Evolutionary conservation across 805 yeast genomes (phyloP).

Genomic region (Teunomyces aglyptinius): DNA sequence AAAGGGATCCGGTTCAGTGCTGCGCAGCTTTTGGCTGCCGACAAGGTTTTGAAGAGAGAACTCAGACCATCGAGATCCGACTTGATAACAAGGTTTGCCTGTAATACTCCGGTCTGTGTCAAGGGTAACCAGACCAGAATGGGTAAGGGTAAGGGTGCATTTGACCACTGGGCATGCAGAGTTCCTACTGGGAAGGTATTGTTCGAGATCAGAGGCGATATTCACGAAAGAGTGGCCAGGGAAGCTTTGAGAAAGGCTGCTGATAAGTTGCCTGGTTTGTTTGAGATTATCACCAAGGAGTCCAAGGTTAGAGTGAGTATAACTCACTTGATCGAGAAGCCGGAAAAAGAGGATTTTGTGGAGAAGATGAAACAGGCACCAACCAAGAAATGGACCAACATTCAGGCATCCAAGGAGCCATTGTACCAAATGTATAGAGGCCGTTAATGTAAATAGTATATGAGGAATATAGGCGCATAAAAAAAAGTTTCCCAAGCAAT

Average conservation of each 20-base stretch:
- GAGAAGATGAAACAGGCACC: slow-evolving; percentile 59
- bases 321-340: slow-evolving; percentile 48
- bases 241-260: slow-evolving; percentile 90
- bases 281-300: slow-evolving; percentile 72
- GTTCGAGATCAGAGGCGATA: slow-evolving; percentile 76
- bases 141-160: slow-evolving; percentile 99
- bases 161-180: slow-evolving; percentile 95
- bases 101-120: slow-evolving; percentile 86
- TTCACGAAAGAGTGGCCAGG: slow-evolving; percentile 87
- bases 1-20: slow-evolving; percentile 87
- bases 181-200: slow-evolving; percentile 93
- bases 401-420: slow-evolving; percentile 48
- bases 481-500: background rate
- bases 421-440: slow-evolving; percentile 61
- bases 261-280: slow-evolving; percentile 87
- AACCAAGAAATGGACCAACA: slow-evolving; percentile 58
- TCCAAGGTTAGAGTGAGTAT: slow-evolving; percentile 73
- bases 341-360: slow-evolving; percentile 50
- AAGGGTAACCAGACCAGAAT: slow-evolving; percentile 99
- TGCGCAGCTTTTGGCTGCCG: slow-evolving; percentile 87
- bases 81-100: slow-evolving; percentile 75
- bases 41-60: slow-evolving; percentile 76
- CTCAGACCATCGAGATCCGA: slow-evolving; percentile 76
- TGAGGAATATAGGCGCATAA: background rate
- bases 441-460: slow-evolving; percentile 36